These are phyloP conservation scores for Cenchrus purpureus DNA, from an alignment of 176 grass and related monocot species.

Conservation along the genomic window DNA sequence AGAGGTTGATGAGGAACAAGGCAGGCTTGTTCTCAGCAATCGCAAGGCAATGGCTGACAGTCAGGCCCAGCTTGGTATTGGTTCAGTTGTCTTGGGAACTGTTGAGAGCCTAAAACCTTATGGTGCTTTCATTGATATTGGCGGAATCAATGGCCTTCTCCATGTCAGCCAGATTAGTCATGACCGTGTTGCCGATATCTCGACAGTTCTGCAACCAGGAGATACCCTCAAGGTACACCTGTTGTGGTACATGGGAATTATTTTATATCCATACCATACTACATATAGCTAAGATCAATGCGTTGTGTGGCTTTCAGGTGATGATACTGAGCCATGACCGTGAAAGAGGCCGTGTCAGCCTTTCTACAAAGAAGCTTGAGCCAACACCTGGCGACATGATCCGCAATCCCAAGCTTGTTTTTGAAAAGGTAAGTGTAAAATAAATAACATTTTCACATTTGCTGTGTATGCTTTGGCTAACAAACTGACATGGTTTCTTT, in stretches of 20 bases:
- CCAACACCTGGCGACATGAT: slow-evolving; percentile 99
- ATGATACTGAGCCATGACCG: slow-evolving; percentile 98
- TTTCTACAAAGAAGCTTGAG: slow-evolving; percentile 97
- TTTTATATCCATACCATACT: slow-evolving; percentile 13
- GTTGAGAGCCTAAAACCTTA: slow-evolving; percentile 97
- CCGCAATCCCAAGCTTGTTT: slow-evolving; percentile 89
- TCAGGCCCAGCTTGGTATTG: slow-evolving; percentile 95
- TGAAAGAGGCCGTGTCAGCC: slow-evolving; percentile 92
- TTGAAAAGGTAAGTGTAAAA: slow-evolving; percentile 69
- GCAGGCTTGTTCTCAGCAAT: slow-evolving; percentile 92
- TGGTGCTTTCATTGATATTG: slow-evolving; percentile 91
- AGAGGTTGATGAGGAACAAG: slow-evolving; percentile 91
- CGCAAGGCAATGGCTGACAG: slow-evolving; percentile 96
- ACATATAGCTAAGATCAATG: slow-evolving; percentile 18
- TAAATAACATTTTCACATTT: neutral
- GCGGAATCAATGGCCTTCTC: slow-evolving; percentile 95
- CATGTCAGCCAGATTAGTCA: slow-evolving; percentile 99
- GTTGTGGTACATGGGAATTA: slow-evolving; percentile 10
- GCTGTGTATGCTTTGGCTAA: slow-evolving; percentile 14
- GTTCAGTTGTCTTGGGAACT: slow-evolving; percentile 88
- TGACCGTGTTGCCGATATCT: slow-evolving; percentile 88
- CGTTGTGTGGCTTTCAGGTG: slow-evolving; percentile 52
- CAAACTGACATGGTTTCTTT: slow-evolving; percentile 36
- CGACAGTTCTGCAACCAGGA: slow-evolving; percentile 91
- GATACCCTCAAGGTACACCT: slow-evolving; percentile 88